Percentiles rank a stretch among this genome's conserved stretches.
These are phyloP conservation scores for Aschersonia sp. DNA, from an alignment of 2,329 filamentous ascomycete species.

Conservation along the genomic window DNA sequence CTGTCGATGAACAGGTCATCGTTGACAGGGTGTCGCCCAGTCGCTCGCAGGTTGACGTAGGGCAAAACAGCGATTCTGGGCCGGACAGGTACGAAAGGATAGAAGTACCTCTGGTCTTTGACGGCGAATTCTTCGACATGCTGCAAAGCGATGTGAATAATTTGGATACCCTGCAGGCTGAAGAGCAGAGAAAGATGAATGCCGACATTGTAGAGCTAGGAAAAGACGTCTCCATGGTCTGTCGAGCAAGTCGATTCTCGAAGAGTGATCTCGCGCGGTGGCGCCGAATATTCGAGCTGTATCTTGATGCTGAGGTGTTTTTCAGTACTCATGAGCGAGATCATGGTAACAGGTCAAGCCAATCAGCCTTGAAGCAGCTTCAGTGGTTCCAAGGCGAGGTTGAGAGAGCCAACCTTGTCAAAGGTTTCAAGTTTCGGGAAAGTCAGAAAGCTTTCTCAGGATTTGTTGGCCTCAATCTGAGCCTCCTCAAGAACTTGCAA, in stretches of 20 bases:
- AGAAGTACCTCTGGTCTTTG: conserved; percentile 65
- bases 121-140: conserved; percentile 65
- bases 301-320: conserved; percentile 67
- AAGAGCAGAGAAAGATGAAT: conserved; percentile 50
- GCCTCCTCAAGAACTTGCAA: conserved; percentile 63
- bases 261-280: conserved; percentile 58
- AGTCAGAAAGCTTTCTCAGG: conserved; percentile 49
- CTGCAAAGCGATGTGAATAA: conserved; percentile 57
- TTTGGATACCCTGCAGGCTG: conserved; percentile 51
- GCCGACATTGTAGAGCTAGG: conserved; percentile 50
- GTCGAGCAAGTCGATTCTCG: conserved; percentile 46
- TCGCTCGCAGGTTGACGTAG: not conserved
- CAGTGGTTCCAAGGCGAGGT: conserved; percentile 60
- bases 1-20: conserved; percentile 1
- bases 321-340: conserved; percentile 64
- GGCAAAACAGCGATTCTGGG: not conserved
- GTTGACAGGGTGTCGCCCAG: not conserved
- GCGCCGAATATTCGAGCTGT: conserved; percentile 71
- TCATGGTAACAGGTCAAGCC: conserved; percentile 51
- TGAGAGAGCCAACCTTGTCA: conserved; percentile 39
- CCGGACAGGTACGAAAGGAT: conserved; percentile 23
- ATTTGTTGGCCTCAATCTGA: conserved; percentile 60
- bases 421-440: conserved; percentile 49
- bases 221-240: conserved; percentile 45
- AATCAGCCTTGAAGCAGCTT: conserved; percentile 51